A percentile compares a stretch with the other conserved stretches of the same genome.
These are phyloP conservation scores for Agaricus blazei DNA, from an alignment of 768 basidiomycete genomes.

Conservation along the genomic window DNA sequence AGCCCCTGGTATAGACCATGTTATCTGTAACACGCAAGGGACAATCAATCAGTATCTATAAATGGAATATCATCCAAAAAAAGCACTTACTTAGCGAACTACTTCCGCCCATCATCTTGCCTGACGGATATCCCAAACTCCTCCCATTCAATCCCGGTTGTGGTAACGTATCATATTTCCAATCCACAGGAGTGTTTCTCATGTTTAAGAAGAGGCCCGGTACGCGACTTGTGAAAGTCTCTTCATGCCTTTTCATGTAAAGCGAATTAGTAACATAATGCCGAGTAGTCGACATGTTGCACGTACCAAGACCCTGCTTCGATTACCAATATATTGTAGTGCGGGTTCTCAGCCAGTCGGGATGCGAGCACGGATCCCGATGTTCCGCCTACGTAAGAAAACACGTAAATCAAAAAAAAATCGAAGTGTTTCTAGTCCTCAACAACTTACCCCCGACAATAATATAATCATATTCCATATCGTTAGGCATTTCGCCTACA, in stretches of 20 bases:
- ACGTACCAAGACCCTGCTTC: constrained; percentile 9
- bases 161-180: constrained; percentile 13
- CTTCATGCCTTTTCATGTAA: not conserved
- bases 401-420: too few relatives aligned
- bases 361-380: too few relatives aligned
- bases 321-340: constrained; percentile 8
- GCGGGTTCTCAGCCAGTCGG: constrained; percentile 2
- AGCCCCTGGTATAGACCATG: constrained; percentile 14
- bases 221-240: not conserved
- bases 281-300: not conserved
- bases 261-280: too few relatives aligned
- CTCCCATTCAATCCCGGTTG: constrained; percentile 10
- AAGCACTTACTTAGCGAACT: constrained; percentile 4
- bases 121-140: not conserved
- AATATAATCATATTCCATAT: too few relatives aligned
- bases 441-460: too few relatives aligned
- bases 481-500: too few relatives aligned
- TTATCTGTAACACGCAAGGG: too few relatives aligned
- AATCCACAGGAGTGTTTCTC: constrained; percentile 11
- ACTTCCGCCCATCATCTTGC: constrained; percentile 10
- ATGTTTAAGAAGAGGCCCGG: not conserved
- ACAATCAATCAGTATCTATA: too few relatives aligned
- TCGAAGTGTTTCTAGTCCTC: too few relatives aligned
- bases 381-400: too few relatives aligned
- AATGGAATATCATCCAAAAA: too few relatives aligned